These are phyloP conservation scores for Arctium minus DNA, from an alignment of 129 eudicot species.

Conservation along the genomic window DNA sequence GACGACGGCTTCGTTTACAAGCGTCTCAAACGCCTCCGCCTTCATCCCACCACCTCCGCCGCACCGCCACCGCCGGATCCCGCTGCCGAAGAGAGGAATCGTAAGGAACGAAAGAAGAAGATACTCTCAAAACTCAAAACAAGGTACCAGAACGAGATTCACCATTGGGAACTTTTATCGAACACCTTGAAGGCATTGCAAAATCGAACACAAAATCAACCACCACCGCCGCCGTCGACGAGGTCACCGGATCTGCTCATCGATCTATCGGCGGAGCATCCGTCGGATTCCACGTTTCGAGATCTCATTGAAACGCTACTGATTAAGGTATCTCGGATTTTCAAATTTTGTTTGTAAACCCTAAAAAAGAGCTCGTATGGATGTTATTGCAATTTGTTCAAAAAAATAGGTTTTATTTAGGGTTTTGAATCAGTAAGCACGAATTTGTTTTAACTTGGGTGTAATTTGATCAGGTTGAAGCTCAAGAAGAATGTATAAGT, in stretches of 20 bases:
- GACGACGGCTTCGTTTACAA: conserved; percentile 64
- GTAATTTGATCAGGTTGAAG: conserved; percentile 45
- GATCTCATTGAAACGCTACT: conserved; percentile 35
- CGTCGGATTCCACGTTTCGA: conserved; percentile 17
- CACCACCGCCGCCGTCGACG: neutral
- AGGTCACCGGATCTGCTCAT: neutral
- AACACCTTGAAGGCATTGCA: conserved; percentile 53
- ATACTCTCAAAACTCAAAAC: conserved; percentile 47
- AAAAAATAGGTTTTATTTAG: neutral
- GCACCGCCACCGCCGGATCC: conserved; percentile 50
- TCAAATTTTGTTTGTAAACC: neutral
- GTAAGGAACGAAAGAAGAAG: conserved; percentile 35
- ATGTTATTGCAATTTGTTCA: neutral
- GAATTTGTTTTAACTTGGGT: neutral
- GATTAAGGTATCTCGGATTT: conserved; percentile 36
- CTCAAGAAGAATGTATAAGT: conserved; percentile 51
- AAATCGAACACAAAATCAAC: conserved; percentile 17
- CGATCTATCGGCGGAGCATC: neutral
- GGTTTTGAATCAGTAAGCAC: neutral
- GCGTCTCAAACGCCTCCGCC: conserved; percentile 49
- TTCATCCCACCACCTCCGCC: conserved; percentile 33
- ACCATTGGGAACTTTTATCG: conserved; percentile 59
- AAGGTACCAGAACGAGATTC: conserved; percentile 44
- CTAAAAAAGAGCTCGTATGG: neutral
- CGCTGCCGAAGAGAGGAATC: conserved; percentile 35